Evolutionary conservation across 2,329 filamentous ascomycete species (phyloP).

Genomic region (Aspergillus hortae): DNA sequence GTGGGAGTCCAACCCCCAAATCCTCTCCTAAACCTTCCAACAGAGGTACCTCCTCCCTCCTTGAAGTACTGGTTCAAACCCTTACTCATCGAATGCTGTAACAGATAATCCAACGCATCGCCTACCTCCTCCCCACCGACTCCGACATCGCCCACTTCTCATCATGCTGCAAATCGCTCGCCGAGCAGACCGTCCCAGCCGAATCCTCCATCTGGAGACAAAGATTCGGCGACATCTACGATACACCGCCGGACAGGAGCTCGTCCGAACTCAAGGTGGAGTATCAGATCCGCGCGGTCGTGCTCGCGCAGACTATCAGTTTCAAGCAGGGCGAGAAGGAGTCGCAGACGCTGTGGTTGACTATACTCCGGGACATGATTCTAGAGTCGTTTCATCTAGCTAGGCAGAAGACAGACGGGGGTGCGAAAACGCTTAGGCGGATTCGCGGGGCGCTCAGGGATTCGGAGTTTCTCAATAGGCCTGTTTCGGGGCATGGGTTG

Average conservation of each 20-base stretch:
- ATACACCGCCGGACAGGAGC: slow-evolving; percentile 19
- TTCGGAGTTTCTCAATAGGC: slow-evolving; percentile 22
- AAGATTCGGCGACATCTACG: slow-evolving; percentile 32
- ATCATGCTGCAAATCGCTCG: slow-evolving; percentile 23
- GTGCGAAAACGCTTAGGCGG: slow-evolving; percentile 20
- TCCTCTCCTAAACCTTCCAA: slow-evolving; percentile 6
- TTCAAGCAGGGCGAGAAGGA: slow-evolving; percentile 23
- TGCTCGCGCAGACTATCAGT: slow-evolving; percentile 26
- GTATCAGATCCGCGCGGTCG: slow-evolving; percentile 34
- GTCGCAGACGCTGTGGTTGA: slow-evolving; percentile 27
- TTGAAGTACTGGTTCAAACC: not conserved
- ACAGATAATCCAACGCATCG: slow-evolving; percentile 33
- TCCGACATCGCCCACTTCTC: slow-evolving; percentile 29
- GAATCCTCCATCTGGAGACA: slow-evolving; percentile 32
- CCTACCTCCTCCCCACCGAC: slow-evolving; percentile 25
- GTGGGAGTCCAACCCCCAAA: not conserved
- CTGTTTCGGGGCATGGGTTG: slow-evolving; percentile 15
- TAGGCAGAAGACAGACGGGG: not conserved
- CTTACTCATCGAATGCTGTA: not conserved
- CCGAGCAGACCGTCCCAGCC: slow-evolving; percentile 20
- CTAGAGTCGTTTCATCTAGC: slow-evolving; percentile 17
- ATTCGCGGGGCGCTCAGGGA: slow-evolving; percentile 18
- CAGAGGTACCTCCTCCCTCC: slow-evolving; percentile 7
- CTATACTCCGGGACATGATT: slow-evolving; percentile 29
- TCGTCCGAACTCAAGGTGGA: slow-evolving; percentile 27